phyloP scores from a whole-genome alignment of 495 filamentous ascomycete species.

The Echria macrotheca region DNA sequence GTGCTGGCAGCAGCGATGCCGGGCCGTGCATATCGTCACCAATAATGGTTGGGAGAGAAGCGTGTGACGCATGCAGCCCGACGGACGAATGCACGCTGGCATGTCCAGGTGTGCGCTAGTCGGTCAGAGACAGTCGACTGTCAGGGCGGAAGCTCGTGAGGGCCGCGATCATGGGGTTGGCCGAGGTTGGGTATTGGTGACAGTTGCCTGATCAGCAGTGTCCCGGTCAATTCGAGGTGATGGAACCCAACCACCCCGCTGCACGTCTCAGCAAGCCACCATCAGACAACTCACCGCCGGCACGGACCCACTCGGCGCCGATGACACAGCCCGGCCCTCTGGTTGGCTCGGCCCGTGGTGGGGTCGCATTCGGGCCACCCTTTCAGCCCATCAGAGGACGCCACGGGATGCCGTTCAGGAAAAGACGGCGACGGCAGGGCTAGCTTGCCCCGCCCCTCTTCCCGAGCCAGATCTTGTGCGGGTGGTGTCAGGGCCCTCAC shows the following conservation, averaged over 20 bases:
- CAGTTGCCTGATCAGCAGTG: constrained; percentile 14
- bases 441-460: constrained; percentile 1
- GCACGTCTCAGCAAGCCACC: constrained; percentile 5
- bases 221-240: neutral
- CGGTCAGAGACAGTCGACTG: no score
- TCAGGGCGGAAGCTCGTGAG: neutral
- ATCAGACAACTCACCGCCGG: constrained; percentile 9
- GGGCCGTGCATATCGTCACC: constrained; percentile 6
- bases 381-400: constrained; percentile 24
- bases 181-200: neutral
- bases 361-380: constrained; percentile 9
- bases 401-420: constrained; percentile 17
- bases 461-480: constrained; percentile 6
- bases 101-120: no score
- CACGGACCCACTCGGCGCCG: constrained; percentile 2
- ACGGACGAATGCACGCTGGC: constrained; percentile 6
- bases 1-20: neutral
- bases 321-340: constrained; percentile 1
- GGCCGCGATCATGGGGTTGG: neutral
- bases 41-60: constrained; percentile 7
- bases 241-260: constrained; percentile 14
- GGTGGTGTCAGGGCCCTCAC: no score
- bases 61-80: constrained; percentile 19
- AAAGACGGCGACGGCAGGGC: constrained; percentile 1
- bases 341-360: constrained; percentile 15